phyloP scores from a whole-genome alignment of 2,329 filamentous ascomycete genomes.

The Xylaria polymorpha region DNA sequence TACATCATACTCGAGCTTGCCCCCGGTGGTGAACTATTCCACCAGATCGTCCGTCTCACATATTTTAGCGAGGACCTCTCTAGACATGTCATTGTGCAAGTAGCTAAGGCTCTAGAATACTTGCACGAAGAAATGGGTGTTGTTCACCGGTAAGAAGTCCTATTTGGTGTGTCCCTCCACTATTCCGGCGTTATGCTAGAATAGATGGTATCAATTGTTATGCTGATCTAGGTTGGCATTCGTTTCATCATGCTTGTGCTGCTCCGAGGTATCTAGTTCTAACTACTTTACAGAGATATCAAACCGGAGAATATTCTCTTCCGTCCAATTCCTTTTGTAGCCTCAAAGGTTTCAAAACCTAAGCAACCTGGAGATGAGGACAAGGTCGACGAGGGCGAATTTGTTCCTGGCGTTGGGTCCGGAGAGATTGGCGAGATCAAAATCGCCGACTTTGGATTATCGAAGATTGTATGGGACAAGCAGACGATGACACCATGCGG shows the following conservation, averaged over 20 bases:
- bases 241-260: not conserved
- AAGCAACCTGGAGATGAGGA: conserved; percentile 91
- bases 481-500: conserved; percentile 99
- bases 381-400: conserved; percentile 96
- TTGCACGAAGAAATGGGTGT: conserved; percentile 94
- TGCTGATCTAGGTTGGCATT: not conserved
- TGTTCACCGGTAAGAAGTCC: conserved; percentile 83
- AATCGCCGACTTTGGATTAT: conserved; percentile 97
- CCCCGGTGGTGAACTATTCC: conserved; percentile 95
- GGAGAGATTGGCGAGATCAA: conserved; percentile 96
- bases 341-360: conserved; percentile 83
- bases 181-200: not conserved
- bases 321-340: conserved; percentile 83
- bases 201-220: not conserved
- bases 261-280: not conserved
- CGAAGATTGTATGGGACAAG: conserved; percentile 98
- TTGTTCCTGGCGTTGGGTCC: conserved; percentile 80
- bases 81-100: conserved; percentile 92
- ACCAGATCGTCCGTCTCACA: conserved; percentile 96
- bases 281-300: conserved; percentile 76
- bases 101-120: conserved; percentile 94
- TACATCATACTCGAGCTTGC: conserved; percentile 97
- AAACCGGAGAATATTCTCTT: conserved; percentile 98
- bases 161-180: not conserved
- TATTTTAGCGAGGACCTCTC: conserved; percentile 98